Conservation (phyloP, 2,329 filamentous ascomycete genomes). For the Arthrobotrys pseudoclavata region DNA sequence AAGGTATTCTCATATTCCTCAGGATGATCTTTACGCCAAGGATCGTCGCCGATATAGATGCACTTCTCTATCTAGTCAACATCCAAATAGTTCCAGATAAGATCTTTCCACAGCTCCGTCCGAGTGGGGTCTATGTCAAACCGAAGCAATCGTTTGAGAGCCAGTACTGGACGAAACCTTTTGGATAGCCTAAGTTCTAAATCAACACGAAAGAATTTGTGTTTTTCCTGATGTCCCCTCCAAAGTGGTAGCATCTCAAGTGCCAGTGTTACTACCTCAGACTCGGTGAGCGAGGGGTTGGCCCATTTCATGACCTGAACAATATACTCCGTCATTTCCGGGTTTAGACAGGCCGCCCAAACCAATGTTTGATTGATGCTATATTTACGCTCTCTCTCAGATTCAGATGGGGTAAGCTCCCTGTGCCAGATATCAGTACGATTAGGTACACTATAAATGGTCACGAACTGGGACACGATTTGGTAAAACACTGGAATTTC, state of each 20-base stretch:
- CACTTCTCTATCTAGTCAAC: too few species aligned
- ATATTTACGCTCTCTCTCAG: neutral
- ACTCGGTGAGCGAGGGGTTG: neutral
- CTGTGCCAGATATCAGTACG: too few species aligned
- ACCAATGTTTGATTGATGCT: neutral
- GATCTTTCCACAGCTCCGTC: neutral
- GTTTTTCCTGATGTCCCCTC: neutral
- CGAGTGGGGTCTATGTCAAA: neutral
- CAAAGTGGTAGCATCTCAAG: neutral
- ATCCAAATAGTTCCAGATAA: neutral
- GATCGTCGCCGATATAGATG: too few species aligned
- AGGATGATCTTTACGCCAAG: too few species aligned
- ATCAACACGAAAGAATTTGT: too few species aligned
- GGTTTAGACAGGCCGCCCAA: neutral
- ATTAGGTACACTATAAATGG: neutral
- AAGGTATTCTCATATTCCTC: too few species aligned
- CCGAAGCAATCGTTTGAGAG: neutral
- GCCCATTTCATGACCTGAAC: neutral
- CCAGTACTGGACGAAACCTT: too few species aligned
- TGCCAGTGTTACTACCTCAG: neutral
- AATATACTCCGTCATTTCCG: constrained; percentile 1
- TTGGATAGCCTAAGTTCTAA: too few species aligned
- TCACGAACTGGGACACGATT: neutral
- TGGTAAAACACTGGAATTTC: neutral
- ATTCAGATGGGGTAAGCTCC: too few species aligned